A percentile compares a stretch with the other conserved stretches of the same genome.
Conservation (phyloP, 768 basidiomycete species). For the Boletus rubroflammeus region DNA sequence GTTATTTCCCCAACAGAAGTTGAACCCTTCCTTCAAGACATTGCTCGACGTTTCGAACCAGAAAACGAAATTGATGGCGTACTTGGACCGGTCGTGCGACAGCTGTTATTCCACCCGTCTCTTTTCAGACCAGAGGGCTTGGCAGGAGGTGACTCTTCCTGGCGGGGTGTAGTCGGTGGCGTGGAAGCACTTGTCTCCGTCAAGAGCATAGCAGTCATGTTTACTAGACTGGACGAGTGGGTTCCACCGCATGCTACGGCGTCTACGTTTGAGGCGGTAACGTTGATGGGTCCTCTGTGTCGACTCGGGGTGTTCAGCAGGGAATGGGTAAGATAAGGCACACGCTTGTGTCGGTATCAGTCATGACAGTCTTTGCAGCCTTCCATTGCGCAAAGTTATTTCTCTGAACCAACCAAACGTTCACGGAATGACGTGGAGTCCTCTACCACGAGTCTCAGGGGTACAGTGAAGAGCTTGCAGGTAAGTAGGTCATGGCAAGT, state of each 20-base stretch:
- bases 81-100: conserved; percentile 68
- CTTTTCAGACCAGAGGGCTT: conserved; percentile 66
- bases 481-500: conserved; percentile 33
- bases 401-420: conserved; percentile 80
- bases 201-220: conserved; percentile 81
- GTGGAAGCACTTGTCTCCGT: conserved; percentile 75
- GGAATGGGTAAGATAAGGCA: conserved; percentile 65
- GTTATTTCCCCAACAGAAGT: conserved; percentile 66
- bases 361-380: conserved; percentile 47
- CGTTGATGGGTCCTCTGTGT: conserved; percentile 80
- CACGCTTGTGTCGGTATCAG: background rate
- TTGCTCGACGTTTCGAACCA: conserved; percentile 75
- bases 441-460: conserved; percentile 80
- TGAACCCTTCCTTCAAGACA: conserved; percentile 77
- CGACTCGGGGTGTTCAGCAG: conserved; percentile 82
- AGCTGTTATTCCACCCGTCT: conserved; percentile 60
- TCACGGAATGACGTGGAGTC: conserved; percentile 73
- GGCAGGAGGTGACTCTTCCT: conserved; percentile 68
- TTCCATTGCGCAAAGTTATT: conserved; percentile 71
- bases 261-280: conserved; percentile 56
- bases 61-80: conserved; percentile 75
- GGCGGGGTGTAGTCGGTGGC: conserved; percentile 84
- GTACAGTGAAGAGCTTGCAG: conserved; percentile 82
- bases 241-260: conserved; percentile 59
- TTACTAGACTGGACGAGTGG: conserved; percentile 73